Base-by-base conservation (phyloP, 345 rosid species). In the Tarenaya hassleriana region DNA sequence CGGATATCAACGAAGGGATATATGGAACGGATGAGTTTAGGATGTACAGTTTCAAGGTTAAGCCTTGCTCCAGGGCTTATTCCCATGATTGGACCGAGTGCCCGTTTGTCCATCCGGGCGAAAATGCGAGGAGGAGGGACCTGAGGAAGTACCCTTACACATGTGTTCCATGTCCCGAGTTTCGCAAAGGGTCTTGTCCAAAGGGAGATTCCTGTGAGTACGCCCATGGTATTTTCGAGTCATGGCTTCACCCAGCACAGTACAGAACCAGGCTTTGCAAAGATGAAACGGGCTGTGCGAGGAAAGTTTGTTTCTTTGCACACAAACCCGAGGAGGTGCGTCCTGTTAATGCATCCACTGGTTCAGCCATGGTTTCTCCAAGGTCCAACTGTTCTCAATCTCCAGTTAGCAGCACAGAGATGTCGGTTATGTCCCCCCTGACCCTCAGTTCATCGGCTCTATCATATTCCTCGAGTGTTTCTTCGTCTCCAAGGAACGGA, bases 11-110 rank as follows among this genome's bases (percentile, higher is more conserved):
- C 77, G 74, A 76, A 40, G 96, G 95, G 42, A 60, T 88, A 0
- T 92, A 84, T 61, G 83, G 85, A 29, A 73, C 86, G 0, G 98
- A 92, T 41, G 98, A 92, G 67, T 92, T 92, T 57, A 79, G 96
- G 62, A 92, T 92, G 98, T 92, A 56, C 63, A 74, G 77, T 40
- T 92, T 92, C 57, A 92, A 92, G 80, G 84, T 92, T 18, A 92
- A 83, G 78, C 96, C 98, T 4, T 92, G 98, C 71, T 92, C 98
- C 0, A 81, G 98, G 73, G 98, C 98, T 1, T 92, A 92, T 56
- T 87, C 98, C 3, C 98, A 92, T 47, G 98, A 92, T 39, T 92
- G 96, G 98, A 92, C 96, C 0, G 98, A 92, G 61, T 92, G 98
- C 62, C 98, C 98, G 1, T 92, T 92, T 54, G 98, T 84, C 50